A percentile compares a stretch with the other conserved stretches of the same genome.
Evolutionary conservation across 441 rosid genomes (phyloP).

Genomic region (Capsella rubella): DNA sequence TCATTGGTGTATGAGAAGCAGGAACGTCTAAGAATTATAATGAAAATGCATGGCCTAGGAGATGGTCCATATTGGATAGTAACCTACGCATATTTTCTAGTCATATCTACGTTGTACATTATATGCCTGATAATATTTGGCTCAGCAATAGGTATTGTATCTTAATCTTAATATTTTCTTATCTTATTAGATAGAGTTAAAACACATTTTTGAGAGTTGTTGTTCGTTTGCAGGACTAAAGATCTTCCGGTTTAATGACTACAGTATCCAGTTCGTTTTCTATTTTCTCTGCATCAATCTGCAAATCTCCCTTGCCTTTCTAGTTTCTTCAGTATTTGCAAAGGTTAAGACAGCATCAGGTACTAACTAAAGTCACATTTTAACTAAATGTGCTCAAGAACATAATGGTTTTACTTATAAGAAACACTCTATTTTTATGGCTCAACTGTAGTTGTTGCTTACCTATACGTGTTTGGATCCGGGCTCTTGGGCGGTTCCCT

Average conservation of each 20-base stretch:
- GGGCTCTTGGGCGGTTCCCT: constrained; percentile 85
- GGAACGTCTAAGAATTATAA: constrained; percentile 82
- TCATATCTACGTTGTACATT: constrained; percentile 67
- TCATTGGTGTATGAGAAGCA: constrained; percentile 83
- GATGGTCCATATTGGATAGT: constrained; percentile 93
- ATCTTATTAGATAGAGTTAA: too few relatives aligned
- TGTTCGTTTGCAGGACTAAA: constrained; percentile 54
- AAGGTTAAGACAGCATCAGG: constrained; percentile 85
- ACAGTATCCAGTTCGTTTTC: constrained; percentile 73
- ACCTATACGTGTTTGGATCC: constrained; percentile 69
- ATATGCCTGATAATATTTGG: constrained; percentile 73
- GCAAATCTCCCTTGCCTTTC: constrained; percentile 80
- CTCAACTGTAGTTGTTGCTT: constrained; percentile 60
- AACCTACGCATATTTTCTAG: constrained; percentile 76
- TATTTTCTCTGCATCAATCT: constrained; percentile 78
- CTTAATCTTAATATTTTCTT: neutral
- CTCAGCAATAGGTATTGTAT: constrained; percentile 49
- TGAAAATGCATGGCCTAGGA: constrained; percentile 98
- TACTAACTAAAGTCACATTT: constrained; percentile 35
- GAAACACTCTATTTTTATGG: constrained; percentile 12
- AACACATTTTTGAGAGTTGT: neutral
- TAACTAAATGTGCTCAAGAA: neutral
- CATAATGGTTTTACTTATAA: neutral
- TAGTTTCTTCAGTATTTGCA: constrained; percentile 65
- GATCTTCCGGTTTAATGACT: constrained; percentile 75